Percentiles rank a stretch among this genome's conserved stretches.
These are phyloP conservation scores for Penicilliopsis zonata DNA, from an alignment of 495 filamentous ascomycete genomes.

Conservation along the genomic window DNA sequence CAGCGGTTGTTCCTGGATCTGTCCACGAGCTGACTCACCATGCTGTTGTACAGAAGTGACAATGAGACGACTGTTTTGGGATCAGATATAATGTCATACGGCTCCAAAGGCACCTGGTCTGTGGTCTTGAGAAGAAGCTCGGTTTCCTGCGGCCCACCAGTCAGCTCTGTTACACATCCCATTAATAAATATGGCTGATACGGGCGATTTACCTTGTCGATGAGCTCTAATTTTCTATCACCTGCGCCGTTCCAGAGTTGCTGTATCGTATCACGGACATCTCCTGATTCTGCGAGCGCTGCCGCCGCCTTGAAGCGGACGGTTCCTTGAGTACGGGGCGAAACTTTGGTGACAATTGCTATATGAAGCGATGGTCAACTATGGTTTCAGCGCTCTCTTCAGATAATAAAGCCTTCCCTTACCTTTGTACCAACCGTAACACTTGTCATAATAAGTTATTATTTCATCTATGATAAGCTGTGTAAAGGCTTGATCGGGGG, in stretches of 20 bases:
- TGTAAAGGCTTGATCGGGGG: constrained; percentile 91
- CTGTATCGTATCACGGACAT: constrained; percentile 52
- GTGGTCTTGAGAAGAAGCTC: constrained; percentile 52
- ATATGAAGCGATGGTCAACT: not conserved
- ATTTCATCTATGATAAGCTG: constrained; percentile 84
- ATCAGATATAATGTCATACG: constrained; percentile 79
- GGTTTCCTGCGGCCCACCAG: constrained; percentile 43
- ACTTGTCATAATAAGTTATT: constrained; percentile 80
- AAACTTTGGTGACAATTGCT: constrained; percentile 34
- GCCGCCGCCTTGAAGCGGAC: constrained; percentile 60
- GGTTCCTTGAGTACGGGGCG: constrained; percentile 23
- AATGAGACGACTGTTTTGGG: constrained; percentile 71
- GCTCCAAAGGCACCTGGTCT: constrained; percentile 49
- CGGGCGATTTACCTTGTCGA: constrained; percentile 25
- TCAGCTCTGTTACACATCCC: constrained; percentile 2
- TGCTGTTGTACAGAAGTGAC: constrained; percentile 86
- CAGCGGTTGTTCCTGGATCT: too few species aligned
- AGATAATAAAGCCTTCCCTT: constrained; percentile 4
- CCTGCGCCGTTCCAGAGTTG: constrained; percentile 42
- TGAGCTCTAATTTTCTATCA: constrained; percentile 19
- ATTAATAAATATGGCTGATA: not conserved
- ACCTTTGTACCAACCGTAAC: constrained; percentile 80
- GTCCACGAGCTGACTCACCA: constrained; percentile 34
- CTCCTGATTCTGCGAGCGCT: constrained; percentile 52
- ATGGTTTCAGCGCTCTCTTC: not conserved